Base-by-base conservation (phyloP, 768 basidiomycete species). In the Jaapia argillacea region DNA sequence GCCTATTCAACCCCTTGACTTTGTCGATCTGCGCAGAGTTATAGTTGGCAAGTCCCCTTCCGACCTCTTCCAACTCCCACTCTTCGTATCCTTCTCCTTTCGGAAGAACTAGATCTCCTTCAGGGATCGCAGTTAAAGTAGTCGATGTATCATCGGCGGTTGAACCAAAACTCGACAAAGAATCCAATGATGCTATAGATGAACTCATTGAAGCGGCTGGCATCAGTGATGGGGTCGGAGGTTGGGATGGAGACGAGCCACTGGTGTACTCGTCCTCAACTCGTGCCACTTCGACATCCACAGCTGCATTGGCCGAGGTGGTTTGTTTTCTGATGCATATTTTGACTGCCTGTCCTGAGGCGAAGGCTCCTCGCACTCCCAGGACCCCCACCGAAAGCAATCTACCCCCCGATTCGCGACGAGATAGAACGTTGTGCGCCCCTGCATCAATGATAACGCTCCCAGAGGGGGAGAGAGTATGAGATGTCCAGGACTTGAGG, bases 401-500 rank as follows among this genome's bases (percentile, higher is more conserved):
- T 5, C 93, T 74, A 5, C 93, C 93, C 12, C 93, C 94, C 3
- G 87, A 90, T 56, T 90, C 84, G 23, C 84, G 76, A 41, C 81
- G 77, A 7, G 84, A 81, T 43, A 98, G 72, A 26, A 96, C 91
- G 21, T 74, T 69, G 56, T 92, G 81, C 0, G 96, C 96, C 6
- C 96, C 94, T 14, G 75, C 61, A 59, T 96, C 92, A 50, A 98
- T 84, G 56, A 93, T 69, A 35, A 98, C 77, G 35, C 77, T 82
- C 0, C 96, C 96, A 0, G 93, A 77, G 0, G 94, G 86, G 47
- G 79, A 79, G 13, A 98, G 70, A 0, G 94, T 97, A 61, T 99
- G 92, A n/a, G 81, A 79, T 23, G 94, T 94, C 96, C 96, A 99
- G 43, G 87, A 80, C 54, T 97, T 94, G 39, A 96, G 74, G 54